These are phyloP conservation scores for Crithidia sp. DNA, from an alignment of 208 protist species.

Conservation along the genomic window DNA sequence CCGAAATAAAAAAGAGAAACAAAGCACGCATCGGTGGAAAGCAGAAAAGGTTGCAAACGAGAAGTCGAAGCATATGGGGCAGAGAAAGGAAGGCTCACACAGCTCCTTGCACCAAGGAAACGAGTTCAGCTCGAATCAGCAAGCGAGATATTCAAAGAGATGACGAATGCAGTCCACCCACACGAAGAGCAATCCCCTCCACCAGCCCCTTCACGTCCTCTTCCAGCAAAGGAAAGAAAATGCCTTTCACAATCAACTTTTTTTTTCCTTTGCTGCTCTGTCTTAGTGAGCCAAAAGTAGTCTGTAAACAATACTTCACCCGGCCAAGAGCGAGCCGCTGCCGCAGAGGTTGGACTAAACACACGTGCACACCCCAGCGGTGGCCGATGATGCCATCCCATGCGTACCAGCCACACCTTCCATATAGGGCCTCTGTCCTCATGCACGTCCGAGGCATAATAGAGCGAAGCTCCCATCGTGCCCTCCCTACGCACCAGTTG, in stretches of 20 bases:
- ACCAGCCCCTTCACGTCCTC: neutral
- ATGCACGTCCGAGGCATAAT: neutral
- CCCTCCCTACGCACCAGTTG: constrained; percentile 1
- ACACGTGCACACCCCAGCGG: neutral
- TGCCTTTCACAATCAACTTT: neutral
- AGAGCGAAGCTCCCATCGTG: neutral
- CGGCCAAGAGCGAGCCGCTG: neutral
- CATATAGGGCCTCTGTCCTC: neutral
- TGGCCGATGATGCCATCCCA: no score
- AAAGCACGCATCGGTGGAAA: no score
- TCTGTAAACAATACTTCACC: neutral
- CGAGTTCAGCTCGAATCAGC: no score
- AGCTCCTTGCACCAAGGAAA: no score
- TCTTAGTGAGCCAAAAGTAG: neutral
- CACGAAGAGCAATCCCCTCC: no score
- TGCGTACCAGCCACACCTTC: no score
- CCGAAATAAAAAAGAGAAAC: no score
- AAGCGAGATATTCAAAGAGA: no score
- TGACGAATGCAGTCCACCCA: no score
- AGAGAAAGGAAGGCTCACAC: no score
- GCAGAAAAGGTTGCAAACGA: no score
- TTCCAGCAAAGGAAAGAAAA: neutral
- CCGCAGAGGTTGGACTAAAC: neutral
- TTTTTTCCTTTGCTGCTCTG: neutral
- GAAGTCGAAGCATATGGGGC: no score